Evolutionary conservation across 1,139 yeast genomes (phyloP), one percentile per base, ranked within the genome.

Genomic region (Yamadazyma taylorii): DNA sequence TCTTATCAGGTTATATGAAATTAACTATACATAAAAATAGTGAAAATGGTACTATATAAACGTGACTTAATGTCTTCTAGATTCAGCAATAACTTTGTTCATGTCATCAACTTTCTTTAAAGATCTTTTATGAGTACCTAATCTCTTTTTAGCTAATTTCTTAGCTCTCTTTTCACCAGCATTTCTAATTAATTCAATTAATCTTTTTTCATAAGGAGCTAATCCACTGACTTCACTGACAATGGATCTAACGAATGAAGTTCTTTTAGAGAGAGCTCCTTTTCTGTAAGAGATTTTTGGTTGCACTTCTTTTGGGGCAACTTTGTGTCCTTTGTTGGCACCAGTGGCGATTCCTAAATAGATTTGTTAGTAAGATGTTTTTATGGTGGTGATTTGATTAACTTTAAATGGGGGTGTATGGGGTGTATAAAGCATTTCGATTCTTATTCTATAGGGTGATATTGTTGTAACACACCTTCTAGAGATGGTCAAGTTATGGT

Each of bases 161-260:
- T 94, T 88, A 61, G 99, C 98, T 81, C 98, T 94, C 95, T 94
- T 94, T 80, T 94, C 99, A 84, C 96, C 96, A 69, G 97, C 92
- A 81, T 94, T 94, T 84, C 98, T 92, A 85, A 94, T 82, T 79
- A 94, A 83, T 79, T 94, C 99, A 67, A 94, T 85, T 73, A 92
- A 84, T 81, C 99, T 90, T 82, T 97, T 90, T 81, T 94, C 98
- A 78, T 94, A 94, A 77, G 99, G 98, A 59, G 99, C 97, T 69
- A 90, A 84, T 70, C 98, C 98, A 58, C 96, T 79, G 65, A 94
- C 97, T 79, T 94, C 99, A 70, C 84, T 84, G 75, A 92, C 95
- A 56, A 94, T 78, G 67, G 83, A 79, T 76, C 98, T 87, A 67
- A 94, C 98, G 68, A 94, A 94, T 47, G 78, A 78, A 63, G 97